Evolutionary conservation across 83 land plant species (phyloP), one percentile per base, ranked within the genome.

Genomic region (Diphasiastrum complanatum): DNA sequence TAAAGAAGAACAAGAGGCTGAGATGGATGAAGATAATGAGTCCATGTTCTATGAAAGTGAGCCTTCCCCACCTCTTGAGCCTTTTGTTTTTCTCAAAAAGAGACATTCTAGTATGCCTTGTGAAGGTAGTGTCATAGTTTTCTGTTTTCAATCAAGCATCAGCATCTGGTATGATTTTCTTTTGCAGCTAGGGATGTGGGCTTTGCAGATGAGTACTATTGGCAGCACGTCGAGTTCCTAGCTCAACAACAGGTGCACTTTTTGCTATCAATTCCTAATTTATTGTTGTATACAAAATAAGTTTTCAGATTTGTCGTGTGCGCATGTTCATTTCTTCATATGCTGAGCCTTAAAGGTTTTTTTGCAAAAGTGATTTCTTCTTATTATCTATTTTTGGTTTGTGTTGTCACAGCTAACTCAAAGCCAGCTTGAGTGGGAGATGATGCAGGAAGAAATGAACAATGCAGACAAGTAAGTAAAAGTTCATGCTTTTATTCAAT

Each of bases 171-270:
- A 55, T 55, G 6, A 18, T 55, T 32, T 4, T 25, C 16, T 61
- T 11, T 30, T 62, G 73, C 78, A 95, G 99, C 80, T 57, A 89
- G 99, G 99, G 99, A 95, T 81, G 74, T 89, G 56, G 85, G 89
- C 51, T 79, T 78, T 75, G 99, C 99, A 20, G 83, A 95, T 62
- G 84, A 84, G 60, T 92, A 89, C 54, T 95, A 95, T 60, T 61
- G 93, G 16, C 97, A 95, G 68, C 90, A 95, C 68, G 87, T 95
- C 46, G 92, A 89, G 51, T 88, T 83, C 31, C 77, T 95, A 47
- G 79, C 91, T 53, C 99, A 95, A 64, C 90, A 76, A 38, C 92
- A 89, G 89, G 97, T 93, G n/a, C n/a, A n/a, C n/a, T n/a, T n/a
- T n/a, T n/a, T n/a, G n/a, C n/a, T n/a, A n/a, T n/a, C n/a, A n/a